Percentiles rank a stretch among this genome's conserved stretches.
These are phyloP conservation scores for Aureobasidium sp. DNA, from an alignment of 2,329 filamentous ascomycete species.

Conservation along the genomic window DNA sequence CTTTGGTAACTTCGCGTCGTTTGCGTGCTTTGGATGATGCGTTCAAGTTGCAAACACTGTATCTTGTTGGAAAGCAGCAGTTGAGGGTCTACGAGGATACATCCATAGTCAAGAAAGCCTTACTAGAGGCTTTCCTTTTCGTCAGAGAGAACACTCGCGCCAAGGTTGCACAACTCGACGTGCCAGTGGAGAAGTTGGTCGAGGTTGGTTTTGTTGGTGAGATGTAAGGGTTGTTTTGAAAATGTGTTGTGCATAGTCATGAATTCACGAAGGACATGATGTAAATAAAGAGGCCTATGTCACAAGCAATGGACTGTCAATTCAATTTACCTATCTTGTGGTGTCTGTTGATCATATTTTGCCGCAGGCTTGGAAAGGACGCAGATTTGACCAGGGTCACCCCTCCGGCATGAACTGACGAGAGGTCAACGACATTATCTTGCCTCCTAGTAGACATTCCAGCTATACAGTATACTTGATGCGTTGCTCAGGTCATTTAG, in stretches of 20 bases:
- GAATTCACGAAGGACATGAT: background rate
- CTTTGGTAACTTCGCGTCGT: background rate
- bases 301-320: background rate
- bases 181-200: constrained; percentile 53
- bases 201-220: constrained; percentile 56
- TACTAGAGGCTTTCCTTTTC: constrained; percentile 53
- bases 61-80: constrained; percentile 21
- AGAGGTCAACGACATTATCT: background rate
- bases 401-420: background rate
- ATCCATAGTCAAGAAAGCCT: constrained; percentile 34
- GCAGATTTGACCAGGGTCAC: background rate
- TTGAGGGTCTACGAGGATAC: constrained; percentile 20
- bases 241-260: background rate
- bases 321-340: background rate
- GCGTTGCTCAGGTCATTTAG: background rate
- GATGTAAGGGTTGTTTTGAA: background rate
- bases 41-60: constrained; percentile 17
- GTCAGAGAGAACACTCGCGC: constrained; percentile 57
- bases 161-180: constrained; percentile 55
- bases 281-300: background rate
- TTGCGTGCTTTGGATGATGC: constrained; percentile 17
- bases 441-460: background rate
- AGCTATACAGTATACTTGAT: too few relatives aligned
- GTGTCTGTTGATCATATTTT: background rate
- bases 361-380: background rate